Percentiles rank a stretch among this genome's conserved stretches.
Evolutionary conservation across 2,329 filamentous ascomycete genomes (phyloP).

Genomic region (Daldinia sp.): DNA sequence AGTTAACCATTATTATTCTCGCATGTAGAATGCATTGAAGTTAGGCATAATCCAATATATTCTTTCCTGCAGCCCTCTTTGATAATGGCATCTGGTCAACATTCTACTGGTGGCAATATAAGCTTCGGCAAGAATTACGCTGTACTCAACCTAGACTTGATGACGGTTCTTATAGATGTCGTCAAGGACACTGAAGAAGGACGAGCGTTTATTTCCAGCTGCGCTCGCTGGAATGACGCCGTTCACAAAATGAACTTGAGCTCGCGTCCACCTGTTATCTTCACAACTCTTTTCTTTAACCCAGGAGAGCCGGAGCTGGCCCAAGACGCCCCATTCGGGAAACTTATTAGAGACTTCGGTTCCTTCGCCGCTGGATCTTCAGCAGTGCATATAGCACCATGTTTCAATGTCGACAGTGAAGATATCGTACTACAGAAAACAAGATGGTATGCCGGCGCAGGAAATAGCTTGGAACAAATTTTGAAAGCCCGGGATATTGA

Average conservation of each 20-base stretch:
- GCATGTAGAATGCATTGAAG: not conserved
- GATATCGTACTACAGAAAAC: conserved; percentile 58
- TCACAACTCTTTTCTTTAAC: conserved; percentile 56
- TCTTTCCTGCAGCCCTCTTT: not conserved
- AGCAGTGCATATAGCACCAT: conserved; percentile 51
- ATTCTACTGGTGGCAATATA: conserved; percentile 2
- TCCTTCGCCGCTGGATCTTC: conserved; percentile 46
- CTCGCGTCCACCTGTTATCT: conserved; percentile 54
- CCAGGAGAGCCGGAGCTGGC: conserved; percentile 53
- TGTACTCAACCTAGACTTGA: conserved; percentile 59
- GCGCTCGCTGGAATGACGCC: conserved; percentile 54
- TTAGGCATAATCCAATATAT: not conserved
- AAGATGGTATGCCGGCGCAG: conserved; percentile 57
- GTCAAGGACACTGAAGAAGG: conserved; percentile 53
- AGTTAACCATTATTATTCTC: not conserved
- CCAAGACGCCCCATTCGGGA: conserved; percentile 52
- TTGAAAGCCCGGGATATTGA: conserved; percentile 55
- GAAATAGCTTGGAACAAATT: conserved; percentile 57
- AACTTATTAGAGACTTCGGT: conserved; percentile 48
- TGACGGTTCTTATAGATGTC: conserved; percentile 53
- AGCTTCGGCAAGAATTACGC: conserved; percentile 55
- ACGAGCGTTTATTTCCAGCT: conserved; percentile 52
- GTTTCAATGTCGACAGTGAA: conserved; percentile 50
- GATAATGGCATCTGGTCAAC: conserved; percentile 4
- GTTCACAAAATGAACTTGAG: conserved; percentile 52